Evolutionary conservation across 306 rosid genomes (phyloP).

Genomic region (Rosa multiflora): DNA sequence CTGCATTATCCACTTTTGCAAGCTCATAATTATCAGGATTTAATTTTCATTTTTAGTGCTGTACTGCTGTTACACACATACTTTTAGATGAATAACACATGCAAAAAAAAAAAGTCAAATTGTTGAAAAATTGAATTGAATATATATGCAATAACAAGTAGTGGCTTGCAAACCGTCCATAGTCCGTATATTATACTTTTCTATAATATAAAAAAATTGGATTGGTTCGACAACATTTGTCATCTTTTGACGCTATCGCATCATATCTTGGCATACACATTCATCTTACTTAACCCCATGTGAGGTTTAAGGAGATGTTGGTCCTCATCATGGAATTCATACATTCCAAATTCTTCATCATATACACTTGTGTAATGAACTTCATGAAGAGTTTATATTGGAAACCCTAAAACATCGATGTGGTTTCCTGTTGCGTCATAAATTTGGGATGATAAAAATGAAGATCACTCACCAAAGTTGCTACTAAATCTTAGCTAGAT

Average conservation of each 20-base stretch:
- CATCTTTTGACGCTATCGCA: constrained; percentile 6
- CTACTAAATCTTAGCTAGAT: not conserved
- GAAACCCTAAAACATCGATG: not conserved
- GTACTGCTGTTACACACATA: not conserved
- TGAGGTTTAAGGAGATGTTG: not conserved
- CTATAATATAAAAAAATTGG: not conserved
- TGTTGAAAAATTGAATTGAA: not conserved
- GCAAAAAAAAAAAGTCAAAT: not conserved
- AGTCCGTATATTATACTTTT: not conserved
- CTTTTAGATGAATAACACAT: not conserved
- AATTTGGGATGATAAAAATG: not conserved
- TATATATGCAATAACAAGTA: not conserved
- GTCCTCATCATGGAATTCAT: no score
- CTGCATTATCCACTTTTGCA: not conserved
- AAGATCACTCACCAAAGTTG: not conserved
- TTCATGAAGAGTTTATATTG: not conserved
- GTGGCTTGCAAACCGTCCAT: not conserved
- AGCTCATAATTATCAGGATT: not conserved
- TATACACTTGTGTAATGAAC: not conserved
- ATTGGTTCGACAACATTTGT: not conserved
- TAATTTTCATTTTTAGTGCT: not conserved
- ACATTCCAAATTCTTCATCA: not conserved
- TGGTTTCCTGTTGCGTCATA: not conserved
- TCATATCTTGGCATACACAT: not conserved
- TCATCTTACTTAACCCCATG: constrained; percentile 1